These are phyloP conservation scores for Colletotrichum lentis DNA, from an alignment of 2,329 filamentous ascomycete species.

Conservation along the genomic window DNA sequence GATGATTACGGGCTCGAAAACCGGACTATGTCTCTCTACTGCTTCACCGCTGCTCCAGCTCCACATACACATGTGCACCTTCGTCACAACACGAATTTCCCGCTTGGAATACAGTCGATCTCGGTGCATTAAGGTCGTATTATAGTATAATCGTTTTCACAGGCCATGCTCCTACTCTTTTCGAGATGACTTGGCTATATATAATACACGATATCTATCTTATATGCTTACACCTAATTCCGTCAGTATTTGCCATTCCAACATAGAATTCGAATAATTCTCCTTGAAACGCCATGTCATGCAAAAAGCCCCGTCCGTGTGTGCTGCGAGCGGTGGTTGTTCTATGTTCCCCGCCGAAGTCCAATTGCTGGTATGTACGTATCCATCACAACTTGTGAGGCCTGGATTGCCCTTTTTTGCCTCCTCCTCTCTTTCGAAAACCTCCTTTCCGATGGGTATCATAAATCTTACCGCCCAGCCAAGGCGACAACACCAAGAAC, in stretches of 20 bases:
- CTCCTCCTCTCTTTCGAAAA: neutral
- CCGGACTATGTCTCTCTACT: rapidly evolving
- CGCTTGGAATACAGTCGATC: no score
- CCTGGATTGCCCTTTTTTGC: neutral
- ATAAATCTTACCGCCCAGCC: conserved; percentile 23
- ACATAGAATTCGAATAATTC: conserved; percentile 1
- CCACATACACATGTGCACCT: neutral
- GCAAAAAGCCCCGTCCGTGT: conserved; percentile 7
- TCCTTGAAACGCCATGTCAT: conserved; percentile 29
- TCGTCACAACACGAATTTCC: no score
- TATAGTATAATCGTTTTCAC: neutral
- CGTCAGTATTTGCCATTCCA: neutral
- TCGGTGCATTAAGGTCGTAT: neutral
- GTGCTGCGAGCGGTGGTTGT: conserved; percentile 8
- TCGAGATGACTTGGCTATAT: no score
- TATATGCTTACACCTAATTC: neutral
- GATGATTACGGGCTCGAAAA: rapidly evolving
- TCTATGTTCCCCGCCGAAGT: conserved; percentile 6
- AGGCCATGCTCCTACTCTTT: no score
- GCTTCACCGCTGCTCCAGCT: no score
- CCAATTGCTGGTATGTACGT: neutral
- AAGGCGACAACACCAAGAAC: conserved; percentile 39
- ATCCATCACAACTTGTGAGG: conserved; percentile 17
- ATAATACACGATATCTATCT: conserved; percentile 2
- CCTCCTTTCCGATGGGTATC: neutral